phyloP scores from a whole-genome alignment of 2,329 filamentous ascomycete genomes.

The Zasmidium cellare region DNA sequence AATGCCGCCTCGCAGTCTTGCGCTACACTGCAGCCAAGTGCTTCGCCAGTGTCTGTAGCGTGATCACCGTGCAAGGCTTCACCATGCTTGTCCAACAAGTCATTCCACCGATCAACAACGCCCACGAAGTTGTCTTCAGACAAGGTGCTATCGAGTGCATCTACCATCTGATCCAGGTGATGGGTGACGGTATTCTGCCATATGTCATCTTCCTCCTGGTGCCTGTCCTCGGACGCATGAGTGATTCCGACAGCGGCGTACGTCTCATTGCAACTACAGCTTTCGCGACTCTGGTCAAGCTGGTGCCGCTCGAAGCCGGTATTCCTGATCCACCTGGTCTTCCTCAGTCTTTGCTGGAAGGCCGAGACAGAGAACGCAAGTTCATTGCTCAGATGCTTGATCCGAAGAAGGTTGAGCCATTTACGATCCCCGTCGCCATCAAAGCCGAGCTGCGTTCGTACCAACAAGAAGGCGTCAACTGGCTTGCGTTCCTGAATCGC shows the following conservation, averaged over 20 bases:
- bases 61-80: slow-evolving; percentile 93
- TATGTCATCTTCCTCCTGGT: slow-evolving; percentile 99
- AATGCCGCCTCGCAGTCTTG: slow-evolving; percentile 86
- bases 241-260: slow-evolving; percentile 94
- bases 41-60: slow-evolving; percentile 93
- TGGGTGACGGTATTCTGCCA: slow-evolving; percentile 93
- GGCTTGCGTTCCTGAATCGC: slow-evolving; percentile 96
- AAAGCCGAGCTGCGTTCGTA: slow-evolving; percentile 96
- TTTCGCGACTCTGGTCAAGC: slow-evolving; percentile 93
- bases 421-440: slow-evolving; percentile 91
- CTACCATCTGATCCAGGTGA: slow-evolving; percentile 95
- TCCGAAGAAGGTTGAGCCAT: slow-evolving; percentile 93
- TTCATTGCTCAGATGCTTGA: slow-evolving; percentile 97
- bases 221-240: slow-evolving; percentile 95
- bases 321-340: slow-evolving; percentile 95
- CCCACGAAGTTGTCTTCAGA: slow-evolving; percentile 80
- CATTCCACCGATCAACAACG: slow-evolving; percentile 86
- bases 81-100: slow-evolving; percentile 93
- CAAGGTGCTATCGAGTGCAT: slow-evolving; percentile 94
- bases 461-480: slow-evolving; percentile 98
- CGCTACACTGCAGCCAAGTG: slow-evolving; percentile 97
- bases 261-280: slow-evolving; percentile 92
- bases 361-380: slow-evolving; percentile 88
- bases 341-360: slow-evolving; percentile 82
- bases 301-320: slow-evolving; percentile 93